Evolutionary conservation across 768 basidiomycete genomes (phyloP).

Genomic region (Galerina marginata): DNA sequence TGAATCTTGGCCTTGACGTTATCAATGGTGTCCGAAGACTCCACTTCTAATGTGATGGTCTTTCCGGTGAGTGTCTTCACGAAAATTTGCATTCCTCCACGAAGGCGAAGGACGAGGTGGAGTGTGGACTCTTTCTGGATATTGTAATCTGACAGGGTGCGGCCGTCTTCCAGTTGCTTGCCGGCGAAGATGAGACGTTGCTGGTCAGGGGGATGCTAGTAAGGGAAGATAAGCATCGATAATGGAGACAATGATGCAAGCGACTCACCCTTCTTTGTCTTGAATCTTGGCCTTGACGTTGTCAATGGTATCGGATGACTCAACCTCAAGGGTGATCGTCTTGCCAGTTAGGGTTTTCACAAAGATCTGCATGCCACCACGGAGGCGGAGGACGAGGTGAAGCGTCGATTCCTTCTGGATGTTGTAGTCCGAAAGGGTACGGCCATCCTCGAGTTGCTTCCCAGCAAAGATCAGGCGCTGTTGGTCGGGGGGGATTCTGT

Average conservation of each 20-base stretch:
- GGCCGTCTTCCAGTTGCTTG: conserved; percentile 85
- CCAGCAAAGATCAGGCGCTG: not conserved
- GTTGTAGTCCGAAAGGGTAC: not conserved
- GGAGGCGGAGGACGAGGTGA: conserved; percentile 1
- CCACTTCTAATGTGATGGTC: conserved; percentile 90
- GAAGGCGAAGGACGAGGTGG: conserved; percentile 55
- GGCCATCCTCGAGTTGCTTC: not conserved
- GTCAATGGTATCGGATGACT: conserved; percentile 73
- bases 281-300: conserved; percentile 85
- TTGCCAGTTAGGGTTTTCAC: conserved; percentile 70
- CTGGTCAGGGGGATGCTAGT: conserved; percentile 76
- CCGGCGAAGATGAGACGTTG: conserved; percentile 83
- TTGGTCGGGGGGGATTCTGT: conserved; percentile 20
- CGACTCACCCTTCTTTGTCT: conserved; percentile 79
- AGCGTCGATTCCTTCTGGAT: conserved; percentile 1
- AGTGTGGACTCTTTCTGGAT: conserved; percentile 70
- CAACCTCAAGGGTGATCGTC: conserved; percentile 79
- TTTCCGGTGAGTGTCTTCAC: conserved; percentile 90
- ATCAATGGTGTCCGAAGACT: conserved; percentile 78
- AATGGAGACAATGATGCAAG: not conserved
- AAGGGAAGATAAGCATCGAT: conserved; percentile 15
- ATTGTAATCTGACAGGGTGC: conserved; percentile 73
- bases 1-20: conserved; percentile 86
- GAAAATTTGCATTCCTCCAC: conserved; percentile 79
- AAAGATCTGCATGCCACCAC: conserved; percentile 68